phyloP scores from a whole-genome alignment of 2,329 filamentous ascomycete species.

The Microsporum ferrugineum region DNA sequence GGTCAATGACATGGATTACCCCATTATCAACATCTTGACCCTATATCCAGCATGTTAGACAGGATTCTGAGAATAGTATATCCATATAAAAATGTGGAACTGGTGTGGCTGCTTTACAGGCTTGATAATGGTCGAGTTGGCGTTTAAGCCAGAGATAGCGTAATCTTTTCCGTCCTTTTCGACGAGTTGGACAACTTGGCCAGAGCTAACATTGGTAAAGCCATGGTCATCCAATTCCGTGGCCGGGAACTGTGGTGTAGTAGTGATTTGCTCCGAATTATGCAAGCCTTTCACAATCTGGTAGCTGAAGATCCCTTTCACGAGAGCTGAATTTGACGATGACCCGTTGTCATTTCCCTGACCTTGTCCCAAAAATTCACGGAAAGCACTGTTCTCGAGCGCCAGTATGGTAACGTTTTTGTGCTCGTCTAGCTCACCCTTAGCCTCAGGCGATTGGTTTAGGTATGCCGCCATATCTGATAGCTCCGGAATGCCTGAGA shows the following conservation, averaged over 20 bases:
- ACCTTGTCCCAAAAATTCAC: constrained; percentile 17
- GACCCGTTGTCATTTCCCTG: not conserved
- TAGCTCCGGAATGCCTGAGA: constrained; percentile 12
- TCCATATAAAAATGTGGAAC: not conserved
- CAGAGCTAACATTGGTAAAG: constrained; percentile 49
- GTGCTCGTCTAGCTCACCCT: constrained; percentile 24
- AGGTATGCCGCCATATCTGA: constrained; percentile 14
- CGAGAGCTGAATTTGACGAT: constrained; percentile 14
- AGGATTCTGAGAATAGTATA: not conserved
- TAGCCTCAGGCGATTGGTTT: constrained; percentile 7
- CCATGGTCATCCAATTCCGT: constrained; percentile 39
- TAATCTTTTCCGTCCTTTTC: constrained; percentile 35
- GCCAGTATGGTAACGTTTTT: constrained; percentile 48
- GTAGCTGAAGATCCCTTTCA: constrained; percentile 44
- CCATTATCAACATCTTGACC: constrained; percentile 46
- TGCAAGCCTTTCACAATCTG: constrained; percentile 48
- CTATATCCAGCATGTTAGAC: constrained; percentile 19
- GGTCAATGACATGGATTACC: constrained; percentile 44
- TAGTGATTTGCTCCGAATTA: constrained; percentile 26
- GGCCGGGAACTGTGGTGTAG: constrained; percentile 32
- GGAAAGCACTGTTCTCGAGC: constrained; percentile 42
- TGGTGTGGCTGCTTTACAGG: constrained; percentile 31
- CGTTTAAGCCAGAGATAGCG: constrained; percentile 40
- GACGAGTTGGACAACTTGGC: constrained; percentile 45
- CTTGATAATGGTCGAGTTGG: constrained; percentile 38